Evolutionary conservation across 2,329 filamentous ascomycete genomes (phyloP), one percentile per base, ranked within the genome.

Genomic region (Claviceps maximensis): DNA sequence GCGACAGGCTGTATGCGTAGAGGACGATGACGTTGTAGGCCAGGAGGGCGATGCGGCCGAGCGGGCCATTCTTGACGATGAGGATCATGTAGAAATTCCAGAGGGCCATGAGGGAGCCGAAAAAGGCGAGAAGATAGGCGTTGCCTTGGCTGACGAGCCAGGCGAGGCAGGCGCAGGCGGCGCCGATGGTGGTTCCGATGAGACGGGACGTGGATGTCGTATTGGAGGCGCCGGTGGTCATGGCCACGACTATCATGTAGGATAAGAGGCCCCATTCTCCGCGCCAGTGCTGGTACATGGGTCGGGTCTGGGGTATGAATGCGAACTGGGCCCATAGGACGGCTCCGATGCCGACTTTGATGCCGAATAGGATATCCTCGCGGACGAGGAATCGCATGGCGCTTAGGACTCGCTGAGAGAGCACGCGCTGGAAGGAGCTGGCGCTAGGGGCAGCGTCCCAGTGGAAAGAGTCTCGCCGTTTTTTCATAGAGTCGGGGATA

Each of bases 181-280:
- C 89, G 19, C 93, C 93, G 40, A 94, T 74, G 36, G 89, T 75
- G 1, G 91, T 98, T 54, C 91, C 93, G 9, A 88, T 74, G 64
- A 97, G 91, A 59, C 93, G 83, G 49, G 90, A 83, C 62, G 83
- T 82, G 4, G 89, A 90, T 0, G 91, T 96, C 1, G 91, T 95
- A 67, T 97, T 98, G 25, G 89, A 88, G 8, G 93, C 89, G 29
- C 93, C 93, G 23, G 96, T 91, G 0, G 91, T 98, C 89, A 96
- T 97, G 40, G 87, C 89, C 65, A 90, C 95, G 25, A 98, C 93
- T 63, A 97, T 83, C 91, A 97, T 97, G 72, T 95, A 97, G 0
- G 89, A 95, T 53, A 98, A 69, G 2, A 98, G 75, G 23, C 93
- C 93, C 93, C 93, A 98, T 74, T 98, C 93, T 31, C 91, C 91